Conservation (phyloP, 129 eudicot species). For the Ambrosia trifida region DNA sequence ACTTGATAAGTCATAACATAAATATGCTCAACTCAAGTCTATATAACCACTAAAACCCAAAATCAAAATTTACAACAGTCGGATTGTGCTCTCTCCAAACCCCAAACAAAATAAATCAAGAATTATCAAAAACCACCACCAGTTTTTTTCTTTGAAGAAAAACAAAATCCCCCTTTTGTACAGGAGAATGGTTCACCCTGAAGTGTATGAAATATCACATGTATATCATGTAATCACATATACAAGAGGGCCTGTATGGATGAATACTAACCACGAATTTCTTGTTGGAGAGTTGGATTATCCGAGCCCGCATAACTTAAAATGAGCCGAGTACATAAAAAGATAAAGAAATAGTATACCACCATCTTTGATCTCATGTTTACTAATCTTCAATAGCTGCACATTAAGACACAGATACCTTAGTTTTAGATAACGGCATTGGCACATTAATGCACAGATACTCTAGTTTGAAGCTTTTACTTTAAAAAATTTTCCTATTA, state of each 20-base stretch:
- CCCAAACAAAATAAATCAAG: background rate
- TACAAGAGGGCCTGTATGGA: background rate
- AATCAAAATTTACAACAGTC: background rate
- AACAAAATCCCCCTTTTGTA: too few species aligned
- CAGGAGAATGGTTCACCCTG: too few species aligned
- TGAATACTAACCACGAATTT: constrained; percentile 26
- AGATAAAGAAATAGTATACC: constrained; percentile 13
- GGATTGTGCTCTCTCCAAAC: background rate
- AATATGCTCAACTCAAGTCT: background rate
- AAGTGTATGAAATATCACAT: background rate
- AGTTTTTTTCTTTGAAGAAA: too few species aligned
- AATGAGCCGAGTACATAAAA: constrained; percentile 16
- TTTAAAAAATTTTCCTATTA: background rate
- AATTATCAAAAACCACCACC: too few species aligned
- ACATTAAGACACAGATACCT: background rate
- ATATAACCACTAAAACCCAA: background rate
- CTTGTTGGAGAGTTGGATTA: constrained; percentile 9
- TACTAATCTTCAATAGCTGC: background rate
- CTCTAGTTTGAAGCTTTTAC: constrained; percentile 9
- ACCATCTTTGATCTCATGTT: constrained; percentile 34
- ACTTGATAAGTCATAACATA: background rate
- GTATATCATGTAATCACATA: constrained; percentile 3
- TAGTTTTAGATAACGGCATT: background rate
- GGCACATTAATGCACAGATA: background rate
- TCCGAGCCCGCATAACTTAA: background rate